These are phyloP conservation scores for Saxophila tyrrhenica DNA, from an alignment of 495 filamentous ascomycete genomes.

Conservation along the genomic window DNA sequence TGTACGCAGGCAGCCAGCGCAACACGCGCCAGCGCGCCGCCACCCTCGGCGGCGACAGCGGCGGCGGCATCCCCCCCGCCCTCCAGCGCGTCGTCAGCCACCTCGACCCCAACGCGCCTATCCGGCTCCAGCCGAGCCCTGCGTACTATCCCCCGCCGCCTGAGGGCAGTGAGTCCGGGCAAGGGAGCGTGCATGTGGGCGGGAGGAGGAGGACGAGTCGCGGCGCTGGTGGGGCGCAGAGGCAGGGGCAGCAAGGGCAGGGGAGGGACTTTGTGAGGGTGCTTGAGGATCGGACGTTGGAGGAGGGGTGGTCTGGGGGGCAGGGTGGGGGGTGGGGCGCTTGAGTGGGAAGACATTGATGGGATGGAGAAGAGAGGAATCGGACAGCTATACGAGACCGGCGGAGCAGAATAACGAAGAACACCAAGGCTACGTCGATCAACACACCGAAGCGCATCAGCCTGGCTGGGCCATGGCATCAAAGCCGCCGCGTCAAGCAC, in stretches of 20 bases:
- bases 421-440: too few relatives aligned
- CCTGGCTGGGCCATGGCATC: too few relatives aligned
- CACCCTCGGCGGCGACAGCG: constrained; percentile 73
- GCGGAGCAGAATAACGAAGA: too few relatives aligned
- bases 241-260: constrained; percentile 28
- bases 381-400: too few relatives aligned
- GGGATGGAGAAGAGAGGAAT: too few relatives aligned
- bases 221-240: constrained; percentile 44
- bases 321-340: constrained; percentile 4
- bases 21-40: constrained; percentile 82
- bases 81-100: constrained; percentile 96
- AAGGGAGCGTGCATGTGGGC: constrained; percentile 39
- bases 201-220: constrained; percentile 64
- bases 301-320: constrained; percentile 48
- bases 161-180: constrained; percentile 57
- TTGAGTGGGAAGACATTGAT: neutral
- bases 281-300: constrained; percentile 83
- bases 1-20: constrained; percentile 74
- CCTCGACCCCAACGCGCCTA: constrained; percentile 88
- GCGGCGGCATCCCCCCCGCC: constrained; percentile 66
- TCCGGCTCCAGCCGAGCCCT: constrained; percentile 87
- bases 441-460: too few relatives aligned
- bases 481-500: too few relatives aligned
- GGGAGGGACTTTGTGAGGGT: constrained; percentile 88
- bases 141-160: constrained; percentile 96